Conservation (phyloP, 2,329 filamentous ascomycete genomes). For the Trichoderma sp. region DNA sequence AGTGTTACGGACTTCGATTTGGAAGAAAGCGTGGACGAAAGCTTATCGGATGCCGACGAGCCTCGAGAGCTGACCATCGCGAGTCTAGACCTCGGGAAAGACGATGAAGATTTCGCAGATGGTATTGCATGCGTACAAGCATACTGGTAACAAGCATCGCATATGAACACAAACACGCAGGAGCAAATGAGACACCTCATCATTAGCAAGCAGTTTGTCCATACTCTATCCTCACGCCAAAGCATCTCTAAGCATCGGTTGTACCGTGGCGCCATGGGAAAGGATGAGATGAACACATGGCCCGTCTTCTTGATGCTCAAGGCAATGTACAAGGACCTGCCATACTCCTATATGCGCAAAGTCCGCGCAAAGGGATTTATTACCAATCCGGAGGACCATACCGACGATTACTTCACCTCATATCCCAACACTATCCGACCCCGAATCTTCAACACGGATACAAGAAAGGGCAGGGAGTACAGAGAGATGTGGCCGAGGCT, state of each 20-base stretch:
- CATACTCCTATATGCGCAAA: not conserved
- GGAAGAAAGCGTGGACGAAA: too few species aligned
- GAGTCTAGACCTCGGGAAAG: not conserved
- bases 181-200: not conserved
- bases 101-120: not conserved
- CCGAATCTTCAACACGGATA: not conserved
- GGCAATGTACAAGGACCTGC: not conserved
- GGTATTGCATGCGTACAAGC: not conserved
- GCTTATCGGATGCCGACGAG: too few species aligned
- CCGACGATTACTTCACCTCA: accelerated
- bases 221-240: accelerated
- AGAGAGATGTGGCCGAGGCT: not conserved
- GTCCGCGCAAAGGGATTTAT: not conserved
- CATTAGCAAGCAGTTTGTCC: not conserved
- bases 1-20: too few species aligned
- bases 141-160: not conserved
- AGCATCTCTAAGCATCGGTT: not conserved
- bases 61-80: not conserved
- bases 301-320: not conserved
- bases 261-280: accelerated
- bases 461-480: not conserved
- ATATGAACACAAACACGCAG: not conserved
- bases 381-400: not conserved
- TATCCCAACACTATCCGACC: not conserved
- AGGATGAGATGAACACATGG: not conserved